Percentiles rank a stretch among this genome's conserved stretches.
These are phyloP conservation scores for Alternaria sp. DNA, from an alignment of 2,329 filamentous ascomycete species.

Conservation along the genomic window DNA sequence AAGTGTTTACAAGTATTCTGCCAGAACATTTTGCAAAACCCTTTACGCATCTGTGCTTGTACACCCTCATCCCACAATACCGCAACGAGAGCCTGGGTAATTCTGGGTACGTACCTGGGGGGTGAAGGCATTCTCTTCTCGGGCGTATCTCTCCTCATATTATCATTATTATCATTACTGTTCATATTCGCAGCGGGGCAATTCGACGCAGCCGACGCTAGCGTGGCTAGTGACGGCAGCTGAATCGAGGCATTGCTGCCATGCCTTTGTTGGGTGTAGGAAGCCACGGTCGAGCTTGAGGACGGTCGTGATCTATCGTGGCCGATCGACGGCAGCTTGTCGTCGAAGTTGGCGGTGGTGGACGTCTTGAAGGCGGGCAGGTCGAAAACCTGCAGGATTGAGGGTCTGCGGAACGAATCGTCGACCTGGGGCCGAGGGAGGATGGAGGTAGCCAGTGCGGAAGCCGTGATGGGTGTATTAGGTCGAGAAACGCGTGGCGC, in stretches of 20 bases:
- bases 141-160: slow-evolving; percentile 29
- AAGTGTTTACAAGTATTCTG: not conserved
- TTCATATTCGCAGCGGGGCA: slow-evolving; percentile 53
- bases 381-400: slow-evolving; percentile 57
- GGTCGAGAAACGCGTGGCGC: slow-evolving; percentile 48
- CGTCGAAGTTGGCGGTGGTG: slow-evolving; percentile 48
- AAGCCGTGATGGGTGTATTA: slow-evolving; percentile 56
- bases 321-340: slow-evolving; percentile 56
- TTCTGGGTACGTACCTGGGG: slow-evolving; percentile 35
- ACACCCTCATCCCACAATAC: not conserved
- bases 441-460: slow-evolving; percentile 63
- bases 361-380: slow-evolving; percentile 56
- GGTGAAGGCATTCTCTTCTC: slow-evolving; percentile 37
- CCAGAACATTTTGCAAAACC: not conserved
- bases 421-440: slow-evolving; percentile 66
- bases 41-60: not conserved
- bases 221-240: slow-evolving; percentile 64
- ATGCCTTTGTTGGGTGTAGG: slow-evolving; percentile 49
- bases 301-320: slow-evolving; percentile 61
- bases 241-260: slow-evolving; percentile 51
- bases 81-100: not conserved
- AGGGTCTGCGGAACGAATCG: slow-evolving; percentile 56
- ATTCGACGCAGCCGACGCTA: slow-evolving; percentile 64
- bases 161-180: slow-evolving; percentile 34
- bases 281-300: slow-evolving; percentile 59